Conservation (phyloP, 2,329 filamentous ascomycete genomes). For the Xylariaceae sp. region DNA sequence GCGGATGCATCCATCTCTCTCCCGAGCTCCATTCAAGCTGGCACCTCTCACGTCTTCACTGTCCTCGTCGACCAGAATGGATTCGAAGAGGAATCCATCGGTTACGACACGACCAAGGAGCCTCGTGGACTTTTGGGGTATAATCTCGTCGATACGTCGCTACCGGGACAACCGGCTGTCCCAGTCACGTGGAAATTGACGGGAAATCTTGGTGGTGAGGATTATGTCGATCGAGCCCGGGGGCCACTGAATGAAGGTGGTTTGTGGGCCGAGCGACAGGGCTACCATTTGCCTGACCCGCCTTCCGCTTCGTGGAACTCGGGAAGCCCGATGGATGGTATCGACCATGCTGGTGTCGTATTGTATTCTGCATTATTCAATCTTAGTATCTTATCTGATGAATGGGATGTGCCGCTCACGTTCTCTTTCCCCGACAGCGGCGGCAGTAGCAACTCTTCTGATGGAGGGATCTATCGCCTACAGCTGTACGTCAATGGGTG, state of each 20-base stretch:
- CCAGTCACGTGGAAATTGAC: constrained; percentile 61
- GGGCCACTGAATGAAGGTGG: constrained; percentile 67
- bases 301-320: constrained; percentile 43
- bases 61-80: constrained; percentile 72
- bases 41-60: constrained; percentile 59
- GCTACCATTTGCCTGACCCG: constrained; percentile 56
- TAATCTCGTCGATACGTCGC: constrained; percentile 45
- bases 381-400: constrained; percentile 47
- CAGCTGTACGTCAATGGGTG: constrained; percentile 73
- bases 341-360: constrained; percentile 48
- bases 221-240: constrained; percentile 55
- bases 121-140: constrained; percentile 60
- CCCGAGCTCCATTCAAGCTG: constrained; percentile 49
- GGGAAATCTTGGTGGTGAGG: constrained; percentile 63
- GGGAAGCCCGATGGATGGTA: constrained; percentile 32
- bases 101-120: constrained; percentile 58
- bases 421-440: constrained; percentile 54
- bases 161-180: constrained; percentile 16
- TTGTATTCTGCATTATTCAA: constrained; percentile 56
- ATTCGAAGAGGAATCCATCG: constrained; percentile 57
- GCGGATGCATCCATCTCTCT: constrained; percentile 42
- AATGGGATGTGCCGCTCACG: constrained; percentile 58
- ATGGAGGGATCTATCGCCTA: constrained; percentile 58
- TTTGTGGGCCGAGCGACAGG: constrained; percentile 58
- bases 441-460: constrained; percentile 5